These are phyloP conservation scores for Cladosporium velox DNA, from an alignment of 2,329 filamentous ascomycete genomes.

Conservation along the genomic window DNA sequence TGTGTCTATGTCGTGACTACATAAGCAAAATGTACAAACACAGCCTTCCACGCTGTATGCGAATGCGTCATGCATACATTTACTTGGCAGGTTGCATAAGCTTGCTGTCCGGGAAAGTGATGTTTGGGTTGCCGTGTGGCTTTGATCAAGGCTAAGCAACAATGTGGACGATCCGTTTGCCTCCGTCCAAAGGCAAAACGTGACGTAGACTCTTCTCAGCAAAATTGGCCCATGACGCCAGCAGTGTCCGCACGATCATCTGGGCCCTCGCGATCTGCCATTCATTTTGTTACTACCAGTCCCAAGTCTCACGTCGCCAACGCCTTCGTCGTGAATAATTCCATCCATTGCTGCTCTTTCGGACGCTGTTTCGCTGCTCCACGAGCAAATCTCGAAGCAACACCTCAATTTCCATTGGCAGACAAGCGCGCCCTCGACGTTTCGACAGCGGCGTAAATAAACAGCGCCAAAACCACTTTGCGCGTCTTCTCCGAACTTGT, in stretches of 20 bases:
- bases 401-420: neutral
- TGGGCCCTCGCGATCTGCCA: neutral
- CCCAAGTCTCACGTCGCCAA: neutral
- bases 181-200: constrained; percentile 4
- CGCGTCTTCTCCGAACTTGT: constrained; percentile 2
- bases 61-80: constrained; percentile 1
- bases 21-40: neutral
- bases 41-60: neutral
- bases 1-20: neutral
- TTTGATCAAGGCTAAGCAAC: constrained; percentile 1
- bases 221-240: constrained; percentile 15
- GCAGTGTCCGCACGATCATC: neutral
- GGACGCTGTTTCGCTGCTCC: neutral
- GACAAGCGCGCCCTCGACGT: neutral
- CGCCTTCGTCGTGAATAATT: neutral
- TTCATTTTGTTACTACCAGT: neutral
- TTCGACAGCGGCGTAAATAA: constrained; percentile 4
- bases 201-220: constrained; percentile 12
- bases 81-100: constrained; percentile 10
- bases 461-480: neutral
- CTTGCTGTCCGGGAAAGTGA: neutral
- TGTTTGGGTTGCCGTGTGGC: constrained; percentile 2
- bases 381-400: neutral
- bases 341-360: neutral
- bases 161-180: constrained; percentile 5